Conservation (phyloP, 257 asterid genomes). For the Solanum etuberosum region DNA sequence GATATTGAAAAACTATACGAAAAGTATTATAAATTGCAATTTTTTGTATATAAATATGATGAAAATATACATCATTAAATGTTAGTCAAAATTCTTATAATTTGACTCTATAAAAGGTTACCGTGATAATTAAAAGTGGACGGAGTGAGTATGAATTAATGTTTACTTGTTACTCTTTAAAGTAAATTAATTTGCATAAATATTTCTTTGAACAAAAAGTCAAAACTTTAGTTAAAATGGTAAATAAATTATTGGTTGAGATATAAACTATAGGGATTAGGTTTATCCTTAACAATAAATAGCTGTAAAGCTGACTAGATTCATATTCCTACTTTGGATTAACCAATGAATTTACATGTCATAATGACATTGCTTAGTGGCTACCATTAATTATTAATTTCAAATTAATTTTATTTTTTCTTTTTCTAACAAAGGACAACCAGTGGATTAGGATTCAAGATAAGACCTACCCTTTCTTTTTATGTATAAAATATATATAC, state of each 20-base stretch:
- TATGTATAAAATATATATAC: neutral
- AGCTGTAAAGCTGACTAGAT: neutral
- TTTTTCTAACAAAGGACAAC: constrained; percentile 13
- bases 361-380: neutral
- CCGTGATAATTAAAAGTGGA: too few species aligned
- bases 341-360: neutral
- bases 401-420: neutral
- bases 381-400: neutral
- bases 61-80: too few species aligned
- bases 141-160: neutral
- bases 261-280: neutral
- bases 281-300: neutral
- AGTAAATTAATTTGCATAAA: neutral
- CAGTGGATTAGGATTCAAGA: constrained; percentile 48
- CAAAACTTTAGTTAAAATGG: neutral
- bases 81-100: too few species aligned
- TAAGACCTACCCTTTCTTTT: constrained; percentile 45
- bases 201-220: neutral
- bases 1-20: too few species aligned
- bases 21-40: too few species aligned
- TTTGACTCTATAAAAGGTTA: too few species aligned
- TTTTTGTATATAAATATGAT: too few species aligned
- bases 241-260: neutral
- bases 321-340: neutral
- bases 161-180: neutral